Conservation (phyloP, 495 filamentous ascomycete species). For the Stereocaulon alpinum region DNA sequence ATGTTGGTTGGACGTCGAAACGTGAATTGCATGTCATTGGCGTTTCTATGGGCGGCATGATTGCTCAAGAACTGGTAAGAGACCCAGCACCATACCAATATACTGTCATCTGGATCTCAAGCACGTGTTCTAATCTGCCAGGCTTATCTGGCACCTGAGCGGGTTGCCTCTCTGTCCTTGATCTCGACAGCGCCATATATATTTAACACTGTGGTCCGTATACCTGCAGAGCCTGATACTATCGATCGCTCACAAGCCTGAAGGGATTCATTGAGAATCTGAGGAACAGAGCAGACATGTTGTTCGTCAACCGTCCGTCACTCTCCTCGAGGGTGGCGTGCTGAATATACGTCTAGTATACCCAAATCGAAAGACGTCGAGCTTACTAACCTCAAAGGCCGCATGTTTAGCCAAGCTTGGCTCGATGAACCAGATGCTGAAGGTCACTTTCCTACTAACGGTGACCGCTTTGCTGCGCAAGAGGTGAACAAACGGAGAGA, state of each 20-base stretch:
- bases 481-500: slow-evolving; percentile 58
- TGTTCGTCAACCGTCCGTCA: slow-evolving; percentile 11
- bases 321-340: not conserved
- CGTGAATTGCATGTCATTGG: slow-evolving; percentile 61
- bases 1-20: slow-evolving; percentile 54
- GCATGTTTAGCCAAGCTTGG: slow-evolving; percentile 52
- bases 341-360: slow-evolving; percentile 31
- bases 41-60: slow-evolving; percentile 77
- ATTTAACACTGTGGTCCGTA: slow-evolving; percentile 43
- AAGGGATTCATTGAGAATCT: slow-evolving; percentile 54
- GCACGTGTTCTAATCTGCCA: slow-evolving; percentile 13
- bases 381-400: slow-evolving; percentile 41
- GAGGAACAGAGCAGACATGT: slow-evolving; percentile 52
- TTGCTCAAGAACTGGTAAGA: slow-evolving; percentile 64
- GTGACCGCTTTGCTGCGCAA: slow-evolving; percentile 66
- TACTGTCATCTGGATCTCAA: too few species aligned
- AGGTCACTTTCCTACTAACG: slow-evolving; percentile 58
- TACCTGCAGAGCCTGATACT: not conserved
- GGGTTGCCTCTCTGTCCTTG: slow-evolving; percentile 55
- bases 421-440: slow-evolving; percentile 51
- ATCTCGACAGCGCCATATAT: slow-evolving; percentile 63
- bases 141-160: slow-evolving; percentile 49
- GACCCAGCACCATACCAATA: not conserved
- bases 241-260: too few species aligned
- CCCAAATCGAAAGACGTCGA: slow-evolving; percentile 55